Conservation (phyloP, 208 protist species). For the Acanthamoeba royreba region DNA sequence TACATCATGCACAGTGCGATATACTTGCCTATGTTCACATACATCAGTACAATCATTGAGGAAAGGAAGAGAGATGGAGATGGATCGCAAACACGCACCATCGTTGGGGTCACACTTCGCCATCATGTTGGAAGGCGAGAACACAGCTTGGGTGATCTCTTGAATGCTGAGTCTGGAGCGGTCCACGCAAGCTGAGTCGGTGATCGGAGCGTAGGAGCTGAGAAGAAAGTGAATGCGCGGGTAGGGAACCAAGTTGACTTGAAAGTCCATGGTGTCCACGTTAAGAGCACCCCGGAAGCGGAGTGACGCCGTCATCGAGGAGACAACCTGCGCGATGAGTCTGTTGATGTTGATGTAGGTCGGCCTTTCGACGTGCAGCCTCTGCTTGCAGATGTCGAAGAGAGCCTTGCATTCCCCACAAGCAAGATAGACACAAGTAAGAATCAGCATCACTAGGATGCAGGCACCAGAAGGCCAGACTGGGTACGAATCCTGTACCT, state of each 20-base stretch:
- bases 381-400: slow-evolving; percentile 84
- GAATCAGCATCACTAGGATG: too few relatives aligned
- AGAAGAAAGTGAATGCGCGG: slow-evolving; percentile 96
- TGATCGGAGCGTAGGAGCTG: slow-evolving; percentile 90
- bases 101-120: slow-evolving; percentile 92
- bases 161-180: slow-evolving; percentile 90
- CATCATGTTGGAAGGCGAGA: slow-evolving; percentile 90
- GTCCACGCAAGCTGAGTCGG: slow-evolving; percentile 85
- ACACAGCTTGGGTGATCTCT: slow-evolving; percentile 92
- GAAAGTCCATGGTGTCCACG: slow-evolving; percentile 95
- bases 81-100: slow-evolving; percentile 91
- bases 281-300: slow-evolving; percentile 94
- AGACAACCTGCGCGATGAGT: slow-evolving; percentile 93
- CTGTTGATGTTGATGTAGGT: slow-evolving; percentile 95
- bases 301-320: slow-evolving; percentile 92
- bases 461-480: too few relatives aligned
- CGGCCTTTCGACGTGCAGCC: slow-evolving; percentile 88
- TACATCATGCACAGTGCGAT: slow-evolving; percentile 96
- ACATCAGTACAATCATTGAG: not conserved
- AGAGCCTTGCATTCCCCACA: too few relatives aligned
- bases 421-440: too few relatives aligned
- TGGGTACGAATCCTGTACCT: too few relatives aligned
- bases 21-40: slow-evolving; percentile 72
- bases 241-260: slow-evolving; percentile 96
- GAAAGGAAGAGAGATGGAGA: too few relatives aligned